These are phyloP conservation scores for Oryza glaberrima DNA, from an alignment of 176 grass and related monocot species.

Conservation along the genomic window DNA sequence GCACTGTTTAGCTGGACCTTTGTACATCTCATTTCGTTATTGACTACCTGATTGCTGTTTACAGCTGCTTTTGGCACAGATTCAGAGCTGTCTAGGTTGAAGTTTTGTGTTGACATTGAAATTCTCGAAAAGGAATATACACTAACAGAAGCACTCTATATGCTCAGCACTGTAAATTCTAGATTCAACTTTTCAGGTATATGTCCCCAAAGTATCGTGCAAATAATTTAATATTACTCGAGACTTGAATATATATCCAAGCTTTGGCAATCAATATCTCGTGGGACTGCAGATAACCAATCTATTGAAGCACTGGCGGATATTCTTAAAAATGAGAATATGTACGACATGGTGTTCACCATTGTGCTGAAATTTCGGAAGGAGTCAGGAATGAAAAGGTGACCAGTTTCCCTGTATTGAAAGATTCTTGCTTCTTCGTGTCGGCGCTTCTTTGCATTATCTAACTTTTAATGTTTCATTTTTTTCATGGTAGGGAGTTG, in stretches of 20 bases:
- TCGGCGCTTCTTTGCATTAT: conserved; percentile 25
- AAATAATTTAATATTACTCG: conserved; percentile 1
- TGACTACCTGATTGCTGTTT: conserved; percentile 41
- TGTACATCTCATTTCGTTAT: conserved; percentile 22
- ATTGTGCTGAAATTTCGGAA: conserved; percentile 89
- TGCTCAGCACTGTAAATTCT: conserved; percentile 70
- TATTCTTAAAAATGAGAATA: conserved; percentile 82
- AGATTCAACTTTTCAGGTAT: conserved; percentile 73
- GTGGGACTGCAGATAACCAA: conserved; percentile 57
- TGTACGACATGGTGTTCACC: conserved; percentile 84
- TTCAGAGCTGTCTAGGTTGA: conserved; percentile 54
- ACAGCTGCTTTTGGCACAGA: conserved; percentile 56
- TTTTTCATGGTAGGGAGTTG: conserved; percentile 65
- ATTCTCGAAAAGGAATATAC: conserved; percentile 92
- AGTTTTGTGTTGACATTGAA: conserved; percentile 87
- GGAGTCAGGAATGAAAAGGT: conserved; percentile 83
- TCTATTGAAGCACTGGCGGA: conserved; percentile 68
- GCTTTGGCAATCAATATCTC: conserved; percentile 19
- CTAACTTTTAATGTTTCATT: conserved; percentile 24
- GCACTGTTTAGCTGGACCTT: conserved; percentile 29
- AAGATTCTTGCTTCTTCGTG: conserved; percentile 19
- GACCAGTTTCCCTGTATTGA: neutral
- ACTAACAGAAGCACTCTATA: conserved; percentile 76
- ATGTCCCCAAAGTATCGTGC: neutral
- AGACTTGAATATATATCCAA: conserved; percentile 29